phyloP scores from a whole-genome alignment of 2,329 filamentous ascomycete genomes.

The Diaporthe helianthi region DNA sequence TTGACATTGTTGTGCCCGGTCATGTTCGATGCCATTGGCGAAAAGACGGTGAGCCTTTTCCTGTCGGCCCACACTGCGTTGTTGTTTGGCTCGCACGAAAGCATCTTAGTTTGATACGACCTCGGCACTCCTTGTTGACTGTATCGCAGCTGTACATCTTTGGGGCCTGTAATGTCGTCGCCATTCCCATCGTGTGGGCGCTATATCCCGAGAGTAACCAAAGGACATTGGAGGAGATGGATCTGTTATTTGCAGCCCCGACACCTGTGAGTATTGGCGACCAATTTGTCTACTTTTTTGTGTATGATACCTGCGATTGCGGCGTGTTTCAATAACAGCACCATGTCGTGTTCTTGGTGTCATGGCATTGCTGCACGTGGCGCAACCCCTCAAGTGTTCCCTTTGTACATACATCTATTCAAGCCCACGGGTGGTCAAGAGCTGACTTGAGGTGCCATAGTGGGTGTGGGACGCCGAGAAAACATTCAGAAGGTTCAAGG shows the following conservation, averaged over 20 bases:
- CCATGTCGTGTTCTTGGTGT: too few relatives aligned
- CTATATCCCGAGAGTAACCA: conserved; percentile 78
- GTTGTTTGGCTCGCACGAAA: not conserved
- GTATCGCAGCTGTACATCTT: conserved; percentile 68
- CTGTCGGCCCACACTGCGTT: not conserved
- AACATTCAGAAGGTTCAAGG: conserved; percentile 36
- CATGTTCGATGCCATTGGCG: conserved; percentile 69
- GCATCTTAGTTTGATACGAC: too few relatives aligned
- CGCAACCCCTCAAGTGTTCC: too few relatives aligned
- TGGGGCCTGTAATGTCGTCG: conserved; percentile 69
- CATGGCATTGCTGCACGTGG: too few relatives aligned
- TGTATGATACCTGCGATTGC: not conserved
- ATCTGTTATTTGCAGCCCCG: conserved; percentile 70
- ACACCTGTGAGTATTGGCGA: conserved; percentile 1
- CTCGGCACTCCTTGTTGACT: not conserved
- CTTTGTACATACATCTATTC: too few relatives aligned
- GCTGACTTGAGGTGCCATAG: not conserved
- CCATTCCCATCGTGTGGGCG: conserved; percentile 75
- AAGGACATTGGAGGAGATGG: conserved; percentile 77
- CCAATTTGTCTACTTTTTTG: not conserved
- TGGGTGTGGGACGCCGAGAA: conserved; percentile 37
- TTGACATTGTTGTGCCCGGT: conserved; percentile 57
- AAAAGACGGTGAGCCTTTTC: conserved; percentile 59
- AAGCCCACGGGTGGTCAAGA: not conserved
- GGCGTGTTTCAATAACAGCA: too few relatives aligned